Evolutionary conservation across 495 filamentous ascomycete genomes (phyloP), one percentile per base, ranked within the genome.

Genomic region (Xylaria cubensis): DNA sequence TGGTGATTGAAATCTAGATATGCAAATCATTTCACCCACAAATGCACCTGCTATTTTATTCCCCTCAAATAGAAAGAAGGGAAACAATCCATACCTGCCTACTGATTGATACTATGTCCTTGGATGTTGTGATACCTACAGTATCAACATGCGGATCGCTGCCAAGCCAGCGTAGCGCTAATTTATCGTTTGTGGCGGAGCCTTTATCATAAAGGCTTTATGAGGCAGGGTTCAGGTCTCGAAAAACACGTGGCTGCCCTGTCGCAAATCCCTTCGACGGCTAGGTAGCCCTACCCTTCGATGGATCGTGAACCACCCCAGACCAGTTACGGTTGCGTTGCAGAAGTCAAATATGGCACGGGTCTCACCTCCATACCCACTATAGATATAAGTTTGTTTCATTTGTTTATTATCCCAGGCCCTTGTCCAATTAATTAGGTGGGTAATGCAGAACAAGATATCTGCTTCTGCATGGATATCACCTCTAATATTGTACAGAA

Each of bases 181-280:
- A 32, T 56, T 29, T 12, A 32, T 56, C 26, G 26, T 32, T 39
- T 8, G 36, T 39, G 36, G 36, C 36, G 36, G 36, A 39, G 36
- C 36, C 26, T 29, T 29, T 29, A 29, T 29, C 26, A 29, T 29
- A 29, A 29, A 29, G 26, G 26, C 26, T 29, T 29, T 29, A 29
- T 29, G 26, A 29, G 26, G 26, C 26, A 29, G 36, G 61, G 59
- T 63, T 5, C 61, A 64, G 39, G 34, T 26, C 48, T 19, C 19
- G 2, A n/a, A 56, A 56, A 56, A 55, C 65, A 67, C 65, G 65
- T 67, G 65, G 65, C 65, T 41, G 34, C 50, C 65, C 65, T 67
- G 65, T 67, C 64, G n/a, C n/a, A 17, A 50, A 65, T 65, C 32
- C 46, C 32, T 26, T 8, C 15, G 44, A 15, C 24, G 3, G 63